These are phyloP conservation scores for Eimeria tenella DNA, from an alignment of 169 alveolate genomes.

Conservation along the genomic window DNA sequence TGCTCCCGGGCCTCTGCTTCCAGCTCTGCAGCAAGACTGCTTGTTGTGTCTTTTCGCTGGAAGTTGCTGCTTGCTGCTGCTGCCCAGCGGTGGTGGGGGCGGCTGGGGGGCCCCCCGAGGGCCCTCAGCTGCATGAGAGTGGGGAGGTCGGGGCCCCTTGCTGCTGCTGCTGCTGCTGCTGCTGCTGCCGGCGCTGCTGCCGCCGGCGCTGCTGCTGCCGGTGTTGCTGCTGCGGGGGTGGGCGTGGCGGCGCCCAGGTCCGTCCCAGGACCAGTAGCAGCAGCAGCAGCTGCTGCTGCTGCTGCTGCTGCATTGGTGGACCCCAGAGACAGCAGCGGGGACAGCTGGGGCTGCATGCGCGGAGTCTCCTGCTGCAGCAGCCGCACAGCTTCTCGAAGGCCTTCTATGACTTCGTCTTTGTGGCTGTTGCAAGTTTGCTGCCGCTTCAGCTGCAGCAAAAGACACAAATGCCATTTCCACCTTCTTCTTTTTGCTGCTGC, in stretches of 20 bases:
- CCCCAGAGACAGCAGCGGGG: background rate
- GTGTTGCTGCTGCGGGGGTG: too few species aligned
- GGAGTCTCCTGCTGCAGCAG: constrained; percentile 12
- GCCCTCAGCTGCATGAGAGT: background rate
- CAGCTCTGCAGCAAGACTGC: constrained; percentile 40
- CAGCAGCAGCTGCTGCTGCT: background rate
- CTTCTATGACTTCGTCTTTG: constrained; percentile 3
- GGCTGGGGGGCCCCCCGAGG: background rate
- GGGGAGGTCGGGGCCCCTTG: background rate
- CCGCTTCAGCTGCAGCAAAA: constrained; percentile 51
- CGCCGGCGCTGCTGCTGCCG: too few species aligned
- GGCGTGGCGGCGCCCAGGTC: too few species aligned
- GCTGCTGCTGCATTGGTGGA: background rate
- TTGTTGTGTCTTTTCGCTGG: background rate
- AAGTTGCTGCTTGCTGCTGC: background rate
- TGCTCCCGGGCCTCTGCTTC: background rate
- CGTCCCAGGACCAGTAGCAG: too few species aligned
- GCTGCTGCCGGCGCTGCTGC: too few species aligned
- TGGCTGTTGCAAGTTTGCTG: constrained; percentile 1
- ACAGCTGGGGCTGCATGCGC: constrained; percentile 1
- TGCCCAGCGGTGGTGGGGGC: background rate
- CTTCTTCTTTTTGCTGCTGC: too few species aligned
- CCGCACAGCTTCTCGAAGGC: constrained; percentile 45
- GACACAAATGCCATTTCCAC: background rate
- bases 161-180: background rate